Evolutionary conservation across 305 asterid genomes (phyloP).

Genomic region (Fraxinus greggii): DNA sequence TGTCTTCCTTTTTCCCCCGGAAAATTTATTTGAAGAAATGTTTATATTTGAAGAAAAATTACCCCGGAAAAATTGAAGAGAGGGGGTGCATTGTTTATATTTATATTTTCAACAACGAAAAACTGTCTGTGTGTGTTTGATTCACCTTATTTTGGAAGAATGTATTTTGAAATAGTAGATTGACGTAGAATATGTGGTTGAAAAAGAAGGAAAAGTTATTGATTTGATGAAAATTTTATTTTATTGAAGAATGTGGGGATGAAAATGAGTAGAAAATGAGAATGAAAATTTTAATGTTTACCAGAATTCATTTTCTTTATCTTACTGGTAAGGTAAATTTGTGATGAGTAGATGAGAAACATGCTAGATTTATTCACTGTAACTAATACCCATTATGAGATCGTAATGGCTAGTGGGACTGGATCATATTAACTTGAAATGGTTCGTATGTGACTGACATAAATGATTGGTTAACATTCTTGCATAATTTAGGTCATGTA

Average conservation of each 20-base stretch:
- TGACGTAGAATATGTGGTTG: no score
- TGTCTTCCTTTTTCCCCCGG: background rate
- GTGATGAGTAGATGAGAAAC: background rate
- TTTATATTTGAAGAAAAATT: no score
- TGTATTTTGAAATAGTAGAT: no score
- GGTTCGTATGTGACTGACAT: background rate
- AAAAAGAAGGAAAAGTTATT: no score
- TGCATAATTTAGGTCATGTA: background rate
- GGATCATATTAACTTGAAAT: background rate
- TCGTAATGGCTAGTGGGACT: background rate
- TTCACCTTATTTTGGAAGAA: no score
- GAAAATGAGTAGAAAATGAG: no score
- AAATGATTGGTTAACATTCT: conserved; percentile 3
- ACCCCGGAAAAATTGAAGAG: background rate
- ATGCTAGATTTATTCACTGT: background rate
- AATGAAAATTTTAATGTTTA: no score
- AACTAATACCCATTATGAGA: background rate
- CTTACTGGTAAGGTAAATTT: background rate
- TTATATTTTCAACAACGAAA: background rate
- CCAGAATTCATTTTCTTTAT: background rate
- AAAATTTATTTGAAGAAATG: background rate
- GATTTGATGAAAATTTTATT: no score
- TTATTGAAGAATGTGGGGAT: no score
- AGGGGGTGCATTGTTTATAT: background rate
- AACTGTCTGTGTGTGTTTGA: no score